A percentile compares a stretch with the other conserved stretches of the same genome.
phyloP scores from a whole-genome alignment of 495 filamentous ascomycete genomes.

The Podospora pseudocomata region DNA sequence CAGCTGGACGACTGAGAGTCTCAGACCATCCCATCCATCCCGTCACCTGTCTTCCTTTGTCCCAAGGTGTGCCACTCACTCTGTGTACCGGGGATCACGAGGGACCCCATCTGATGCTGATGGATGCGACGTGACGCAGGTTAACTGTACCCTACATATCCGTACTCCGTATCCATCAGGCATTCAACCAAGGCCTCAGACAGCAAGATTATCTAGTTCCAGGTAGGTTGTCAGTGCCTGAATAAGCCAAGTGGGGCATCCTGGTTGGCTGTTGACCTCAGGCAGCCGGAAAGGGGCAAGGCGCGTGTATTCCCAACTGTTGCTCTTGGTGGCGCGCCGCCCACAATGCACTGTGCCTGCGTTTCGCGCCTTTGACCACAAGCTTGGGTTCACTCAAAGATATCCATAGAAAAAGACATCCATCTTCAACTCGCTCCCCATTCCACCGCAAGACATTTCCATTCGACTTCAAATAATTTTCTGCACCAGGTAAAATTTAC shows the following conservation, averaged over 20 bases:
- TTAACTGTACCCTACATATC: not conserved
- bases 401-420: not conserved
- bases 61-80: conserved; percentile 19
- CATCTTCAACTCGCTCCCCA: not conserved
- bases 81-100: conserved; percentile 22
- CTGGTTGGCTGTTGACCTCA: not conserved
- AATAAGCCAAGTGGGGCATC: conserved; percentile 2
- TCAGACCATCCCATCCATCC: too few species aligned
- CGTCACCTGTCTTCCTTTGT: not conserved
- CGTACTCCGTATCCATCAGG: too few species aligned
- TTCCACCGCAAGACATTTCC: not conserved
- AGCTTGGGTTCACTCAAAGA: not conserved
- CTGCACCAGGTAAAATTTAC: not conserved
- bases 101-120: conserved; percentile 12
- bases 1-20: too few species aligned
- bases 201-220: not conserved
- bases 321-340: not conserved
- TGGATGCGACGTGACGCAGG: conserved; percentile 7
- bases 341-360: not conserved
- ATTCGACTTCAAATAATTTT: not conserved
- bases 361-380: not conserved
- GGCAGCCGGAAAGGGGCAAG: not conserved
- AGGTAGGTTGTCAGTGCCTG: conserved; percentile 5
- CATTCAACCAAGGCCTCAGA: too few species aligned
- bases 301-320: not conserved